Evolutionary conservation across 805 yeast species (phyloP), one percentile per base, ranked within the genome.

Genomic region (Sungouiozyma intestinalis): DNA sequence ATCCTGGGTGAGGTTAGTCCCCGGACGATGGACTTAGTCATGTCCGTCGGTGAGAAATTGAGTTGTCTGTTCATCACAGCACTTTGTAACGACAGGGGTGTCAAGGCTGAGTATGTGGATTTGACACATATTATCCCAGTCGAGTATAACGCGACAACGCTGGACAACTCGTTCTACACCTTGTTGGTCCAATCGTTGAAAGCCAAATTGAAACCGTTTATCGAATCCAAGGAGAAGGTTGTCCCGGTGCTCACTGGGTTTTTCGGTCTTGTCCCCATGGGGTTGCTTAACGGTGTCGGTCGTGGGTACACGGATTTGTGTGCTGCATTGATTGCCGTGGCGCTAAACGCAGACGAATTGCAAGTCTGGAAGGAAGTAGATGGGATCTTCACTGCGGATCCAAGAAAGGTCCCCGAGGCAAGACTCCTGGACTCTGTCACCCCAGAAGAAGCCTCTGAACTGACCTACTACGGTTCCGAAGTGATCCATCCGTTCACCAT

Each of bases 291-390:
- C 54, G 85, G 94, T 40, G 95, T 92, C 43, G 98, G 98, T 36
- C 79, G 98, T 58, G 98, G 98, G 33, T 92, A 92, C 65, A 92
- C 98, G 8, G 98, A 92, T 62, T 69, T 92, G 53, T 92, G 98
- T 70, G 98, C 98, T 16, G 98, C 97, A 1, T 72, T 92, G 56
- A 75, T 87, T 33, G 96, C 98, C 0, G 97, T 92, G 21, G 98
- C 97, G 1, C 65, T 82, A 39, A 76, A 73, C 48, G 97, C 97
- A 4, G 94, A 86, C 36, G 98, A 92, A 65, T 71, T 92, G 48
- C 98, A 92, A 67, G 85, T 92, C 39, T 92, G 98, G 98, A 92
- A 92, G 56, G 98, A 92, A 68, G 98, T 92, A 40, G 98, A 92
- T 61, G 98, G 98, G 54, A 92, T 92, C 33, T 92, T 92, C 69